Conservation (phyloP, 768 basidiomycete genomes). For the Amyloporia xantha region DNA sequence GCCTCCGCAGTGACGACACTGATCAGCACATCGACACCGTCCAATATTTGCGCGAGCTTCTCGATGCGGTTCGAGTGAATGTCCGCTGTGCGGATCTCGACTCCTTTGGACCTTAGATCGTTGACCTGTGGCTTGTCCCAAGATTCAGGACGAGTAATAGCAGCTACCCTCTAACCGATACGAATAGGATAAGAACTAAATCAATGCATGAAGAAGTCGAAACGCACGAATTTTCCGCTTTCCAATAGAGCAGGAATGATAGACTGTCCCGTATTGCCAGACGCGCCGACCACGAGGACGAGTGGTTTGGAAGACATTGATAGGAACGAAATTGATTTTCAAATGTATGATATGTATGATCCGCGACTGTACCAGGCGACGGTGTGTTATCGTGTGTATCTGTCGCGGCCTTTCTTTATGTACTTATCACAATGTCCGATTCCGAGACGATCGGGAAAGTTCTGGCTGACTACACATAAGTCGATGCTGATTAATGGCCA, state of each 20-base stretch:
- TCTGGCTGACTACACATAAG: too few species aligned
- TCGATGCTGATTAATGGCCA: too few species aligned
- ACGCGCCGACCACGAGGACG: conserved; percentile 19
- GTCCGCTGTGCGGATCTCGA: conserved; percentile 6
- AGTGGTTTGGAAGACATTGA: conserved; percentile 8
- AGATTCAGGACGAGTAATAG: conserved; percentile 11
- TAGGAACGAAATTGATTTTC: not conserved
- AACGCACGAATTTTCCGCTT: conserved; percentile 15
- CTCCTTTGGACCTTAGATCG: conserved; percentile 3
- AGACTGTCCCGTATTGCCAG: conserved; percentile 15
- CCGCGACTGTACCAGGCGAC: not conserved
- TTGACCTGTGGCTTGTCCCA: conserved; percentile 10
- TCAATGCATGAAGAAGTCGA: not conserved
- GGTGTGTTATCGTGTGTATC: not conserved
- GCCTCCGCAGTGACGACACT: conserved; percentile 6
- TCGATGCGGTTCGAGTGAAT: conserved; percentile 4
- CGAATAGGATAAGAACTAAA: not conserved
- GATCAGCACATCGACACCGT: conserved; percentile 16
- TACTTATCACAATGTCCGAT: not conserved
- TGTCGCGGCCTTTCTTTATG: not conserved
- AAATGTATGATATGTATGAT: not conserved
- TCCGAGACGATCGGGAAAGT: not conserved
- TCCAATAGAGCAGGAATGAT: conserved; percentile 14
- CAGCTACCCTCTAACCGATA: conserved; percentile 9
- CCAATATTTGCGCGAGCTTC: conserved; percentile 10